A percentile compares a stretch with the other conserved stretches of the same genome.
phyloP scores from a whole-genome alignment of 345 rosid genomes.

The Hirschfeldia incana region DNA sequence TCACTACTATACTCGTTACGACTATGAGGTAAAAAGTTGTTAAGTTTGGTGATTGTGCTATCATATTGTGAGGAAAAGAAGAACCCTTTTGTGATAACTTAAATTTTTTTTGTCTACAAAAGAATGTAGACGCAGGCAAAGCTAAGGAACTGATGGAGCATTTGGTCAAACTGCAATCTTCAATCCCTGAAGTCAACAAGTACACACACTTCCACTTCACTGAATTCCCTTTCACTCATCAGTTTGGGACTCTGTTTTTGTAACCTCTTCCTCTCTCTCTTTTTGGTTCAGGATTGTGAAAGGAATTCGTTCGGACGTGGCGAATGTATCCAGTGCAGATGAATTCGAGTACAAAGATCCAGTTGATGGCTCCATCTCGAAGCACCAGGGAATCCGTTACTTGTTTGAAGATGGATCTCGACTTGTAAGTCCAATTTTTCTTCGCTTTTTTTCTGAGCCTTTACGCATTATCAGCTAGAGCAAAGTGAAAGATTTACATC shows the following conservation, averaged over 20 bases:
- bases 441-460: background rate
- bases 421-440: conserved; percentile 55
- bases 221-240: background rate
- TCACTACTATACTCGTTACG: conserved; percentile 97
- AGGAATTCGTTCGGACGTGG: conserved; percentile 65
- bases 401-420: conserved; percentile 94
- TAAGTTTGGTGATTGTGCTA: background rate
- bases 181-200: conserved; percentile 77
- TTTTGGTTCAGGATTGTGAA: conserved; percentile 58
- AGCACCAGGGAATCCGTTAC: conserved; percentile 94
- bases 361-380: conserved; percentile 93
- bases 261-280: background rate
- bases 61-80: background rate
- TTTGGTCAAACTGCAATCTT: conserved; percentile 80
- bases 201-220: conserved; percentile 38
- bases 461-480: conserved; percentile 11
- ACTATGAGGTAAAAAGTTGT: conserved; percentile 72
- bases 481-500: background rate
- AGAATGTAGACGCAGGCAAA: conserved; percentile 95
- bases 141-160: conserved; percentile 90
- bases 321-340: conserved; percentile 74
- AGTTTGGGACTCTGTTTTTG: background rate
- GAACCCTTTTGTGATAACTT: conserved; percentile 28
- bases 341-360: conserved; percentile 98
- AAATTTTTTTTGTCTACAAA: conserved; percentile 23